Evolutionary conservation across 306 rosid genomes (phyloP).

Genomic region (Vicia faba): DNA sequence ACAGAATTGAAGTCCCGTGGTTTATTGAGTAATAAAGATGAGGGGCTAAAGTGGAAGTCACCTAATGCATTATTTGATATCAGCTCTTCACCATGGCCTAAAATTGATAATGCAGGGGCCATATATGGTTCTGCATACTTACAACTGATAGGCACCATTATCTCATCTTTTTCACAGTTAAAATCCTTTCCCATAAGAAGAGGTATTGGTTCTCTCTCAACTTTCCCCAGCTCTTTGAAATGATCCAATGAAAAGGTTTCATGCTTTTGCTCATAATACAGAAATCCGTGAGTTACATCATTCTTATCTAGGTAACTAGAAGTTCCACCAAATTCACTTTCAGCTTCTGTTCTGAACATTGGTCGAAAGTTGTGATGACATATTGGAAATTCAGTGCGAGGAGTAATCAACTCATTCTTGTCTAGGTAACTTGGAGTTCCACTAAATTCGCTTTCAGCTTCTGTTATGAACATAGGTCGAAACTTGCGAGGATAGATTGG

Average conservation of each 20-base stretch:
- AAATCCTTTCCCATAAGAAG: slow-evolving; percentile 54
- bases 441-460: slow-evolving; percentile 41
- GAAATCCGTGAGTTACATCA: slow-evolving; percentile 38
- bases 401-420: slow-evolving; percentile 38
- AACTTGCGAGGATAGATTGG: slow-evolving; percentile 37
- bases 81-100: slow-evolving; percentile 36
- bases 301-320: slow-evolving; percentile 40
- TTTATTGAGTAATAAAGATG: slow-evolving; percentile 42
- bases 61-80: slow-evolving; percentile 35
- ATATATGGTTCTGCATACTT: slow-evolving; percentile 33
- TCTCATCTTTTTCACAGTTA: slow-evolving; percentile 36
- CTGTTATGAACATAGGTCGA: slow-evolving; percentile 43
- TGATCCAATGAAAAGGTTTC: slow-evolving; percentile 32
- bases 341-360: slow-evolving; percentile 46
- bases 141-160: slow-evolving; percentile 33
- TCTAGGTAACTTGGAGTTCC: slow-evolving; percentile 38
- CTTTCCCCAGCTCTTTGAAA: slow-evolving; percentile 42
- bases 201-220: slow-evolving; percentile 42
- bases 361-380: slow-evolving; percentile 34
- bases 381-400: slow-evolving; percentile 42
- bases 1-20: slow-evolving; percentile 36
- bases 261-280: slow-evolving; percentile 42
- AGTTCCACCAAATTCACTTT: slow-evolving; percentile 34
- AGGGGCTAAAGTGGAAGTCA: slow-evolving; percentile 37
- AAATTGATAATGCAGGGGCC: slow-evolving; percentile 37